A percentile compares a stretch with the other conserved stretches of the same genome.
Conservation (phyloP, 257 asterid genomes). For the Verbena officinalis region DNA sequence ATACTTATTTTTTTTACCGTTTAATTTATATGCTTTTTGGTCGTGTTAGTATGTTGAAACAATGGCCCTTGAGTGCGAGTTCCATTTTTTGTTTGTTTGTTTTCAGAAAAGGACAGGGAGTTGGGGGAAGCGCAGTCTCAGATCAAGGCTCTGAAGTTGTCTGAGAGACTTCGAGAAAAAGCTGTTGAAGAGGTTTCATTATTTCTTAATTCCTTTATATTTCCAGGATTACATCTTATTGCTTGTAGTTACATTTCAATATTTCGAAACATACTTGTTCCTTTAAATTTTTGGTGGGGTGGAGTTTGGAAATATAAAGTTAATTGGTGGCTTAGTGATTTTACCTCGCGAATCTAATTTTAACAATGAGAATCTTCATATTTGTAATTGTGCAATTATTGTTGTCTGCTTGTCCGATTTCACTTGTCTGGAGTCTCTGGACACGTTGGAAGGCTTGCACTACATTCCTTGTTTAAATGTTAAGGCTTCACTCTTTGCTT, state of each 20-base stretch:
- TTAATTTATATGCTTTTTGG: not conserved
- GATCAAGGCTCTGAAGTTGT: slow-evolving; percentile 79
- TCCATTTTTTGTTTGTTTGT: not conserved
- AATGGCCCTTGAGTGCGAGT: slow-evolving; percentile 17
- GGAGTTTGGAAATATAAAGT: not conserved
- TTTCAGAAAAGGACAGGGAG: slow-evolving; percentile 84
- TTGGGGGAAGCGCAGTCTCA: slow-evolving; percentile 84
- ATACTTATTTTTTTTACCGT: too few relatives aligned
- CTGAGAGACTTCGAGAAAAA: slow-evolving; percentile 82
- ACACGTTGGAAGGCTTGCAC: not conserved
- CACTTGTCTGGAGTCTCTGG: slow-evolving; percentile 6
- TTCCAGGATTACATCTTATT: slow-evolving; percentile 8
- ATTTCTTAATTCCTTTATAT: slow-evolving; percentile 1
- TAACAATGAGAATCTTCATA: not conserved
- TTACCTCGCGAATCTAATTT: slow-evolving; percentile 4
- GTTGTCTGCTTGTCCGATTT: slow-evolving; percentile 16
- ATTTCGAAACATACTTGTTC: not conserved
- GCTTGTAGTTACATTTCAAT: not conserved
- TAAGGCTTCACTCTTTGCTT: slow-evolving; percentile 16
- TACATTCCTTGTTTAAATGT: slow-evolving; percentile 4
- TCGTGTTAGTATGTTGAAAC: not conserved
- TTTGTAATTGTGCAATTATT: not conserved
- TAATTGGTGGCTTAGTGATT: not conserved
- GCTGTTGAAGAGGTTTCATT: slow-evolving; percentile 91
- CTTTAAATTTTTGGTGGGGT: not conserved